phyloP scores from a whole-genome alignment of 768 basidiomycete genomes.

The Stropharia rugosoannulata region DNA sequence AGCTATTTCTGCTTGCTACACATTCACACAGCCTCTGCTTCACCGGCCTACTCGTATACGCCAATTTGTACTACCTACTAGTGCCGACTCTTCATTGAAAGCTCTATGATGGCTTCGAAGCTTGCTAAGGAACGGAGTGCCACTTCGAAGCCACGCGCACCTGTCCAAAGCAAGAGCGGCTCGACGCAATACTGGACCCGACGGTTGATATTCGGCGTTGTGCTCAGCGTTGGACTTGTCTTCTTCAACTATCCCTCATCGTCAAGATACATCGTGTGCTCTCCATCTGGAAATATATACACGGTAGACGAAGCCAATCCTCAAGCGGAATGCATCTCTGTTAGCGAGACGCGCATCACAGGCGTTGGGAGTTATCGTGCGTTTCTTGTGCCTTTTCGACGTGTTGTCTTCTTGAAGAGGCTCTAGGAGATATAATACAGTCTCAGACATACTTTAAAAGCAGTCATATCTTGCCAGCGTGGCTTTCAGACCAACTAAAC shows the following conservation, averaged over 20 bases:
- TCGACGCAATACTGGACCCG: not conserved
- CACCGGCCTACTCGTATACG: no score
- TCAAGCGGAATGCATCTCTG: conserved; percentile 60
- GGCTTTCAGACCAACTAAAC: not conserved
- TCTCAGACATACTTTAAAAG: not conserved
- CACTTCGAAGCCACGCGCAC: not conserved
- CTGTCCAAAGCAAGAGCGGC: not conserved
- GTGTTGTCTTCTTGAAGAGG: not conserved
- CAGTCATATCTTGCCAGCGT: conserved; percentile 4
- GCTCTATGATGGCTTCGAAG: not conserved
- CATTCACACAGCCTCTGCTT: no score
- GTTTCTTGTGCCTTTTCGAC: conserved; percentile 11
- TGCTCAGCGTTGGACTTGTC: not conserved
- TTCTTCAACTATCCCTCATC: conserved; percentile 9
- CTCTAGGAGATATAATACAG: conserved; percentile 9
- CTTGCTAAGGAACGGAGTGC: not conserved
- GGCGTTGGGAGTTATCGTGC: conserved; percentile 50
- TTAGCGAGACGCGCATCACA: conserved; percentile 45
- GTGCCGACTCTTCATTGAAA: no score
- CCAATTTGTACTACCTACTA: no score
- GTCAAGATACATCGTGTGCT: conserved; percentile 56
- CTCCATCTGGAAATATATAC: conserved; percentile 52
- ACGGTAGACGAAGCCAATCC: conserved; percentile 60
- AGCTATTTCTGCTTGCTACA: no score
- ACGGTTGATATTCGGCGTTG: conserved; percentile 9